These are phyloP conservation scores for Solanum chmielewskii DNA, from an alignment of 257 asterid genomes.

Conservation along the genomic window DNA sequence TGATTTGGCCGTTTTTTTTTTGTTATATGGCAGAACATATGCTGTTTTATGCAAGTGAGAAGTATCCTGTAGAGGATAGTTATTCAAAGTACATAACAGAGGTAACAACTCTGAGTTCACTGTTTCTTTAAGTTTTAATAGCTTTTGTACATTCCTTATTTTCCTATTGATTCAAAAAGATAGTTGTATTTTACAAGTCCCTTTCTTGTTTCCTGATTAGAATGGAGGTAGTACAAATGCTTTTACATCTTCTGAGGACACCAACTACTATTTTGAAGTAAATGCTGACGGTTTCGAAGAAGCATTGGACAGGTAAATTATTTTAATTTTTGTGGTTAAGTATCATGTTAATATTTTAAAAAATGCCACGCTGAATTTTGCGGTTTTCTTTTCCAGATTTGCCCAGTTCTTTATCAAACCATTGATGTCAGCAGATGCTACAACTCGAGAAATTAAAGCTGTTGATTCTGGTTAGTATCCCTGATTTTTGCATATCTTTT, in stretches of 20 bases:
- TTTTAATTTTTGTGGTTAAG: background rate
- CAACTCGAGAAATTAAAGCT: slow-evolving; percentile 89
- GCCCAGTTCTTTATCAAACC: slow-evolving; percentile 93
- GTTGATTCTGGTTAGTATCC: slow-evolving; percentile 79
- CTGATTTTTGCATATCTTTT: background rate
- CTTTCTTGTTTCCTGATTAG: slow-evolving; percentile 19
- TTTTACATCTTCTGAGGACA: slow-evolving; percentile 73
- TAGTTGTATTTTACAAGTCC: background rate
- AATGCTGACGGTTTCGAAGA: slow-evolving; percentile 83
- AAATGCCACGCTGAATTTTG: slow-evolving; percentile 1
- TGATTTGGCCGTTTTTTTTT: background rate
- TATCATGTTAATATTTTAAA: background rate
- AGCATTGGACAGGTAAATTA: slow-evolving; percentile 80
- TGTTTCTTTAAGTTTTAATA: background rate
- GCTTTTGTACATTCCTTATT: background rate
- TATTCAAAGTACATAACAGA: slow-evolving; percentile 81
- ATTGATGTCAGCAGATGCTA: slow-evolving; percentile 95
- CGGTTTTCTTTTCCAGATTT: slow-evolving; percentile 38
- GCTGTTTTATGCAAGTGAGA: slow-evolving; percentile 96
- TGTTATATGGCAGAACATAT: slow-evolving; percentile 56
- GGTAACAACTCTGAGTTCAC: slow-evolving; percentile 25
- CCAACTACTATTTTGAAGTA: slow-evolving; percentile 82
- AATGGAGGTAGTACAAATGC: slow-evolving; percentile 99
- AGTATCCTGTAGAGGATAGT: slow-evolving; percentile 91
- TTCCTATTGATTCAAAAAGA: background rate